Evolutionary conservation across 2,329 filamentous ascomycete genomes (phyloP).

Genomic region (Botrytis deweyae): DNA sequence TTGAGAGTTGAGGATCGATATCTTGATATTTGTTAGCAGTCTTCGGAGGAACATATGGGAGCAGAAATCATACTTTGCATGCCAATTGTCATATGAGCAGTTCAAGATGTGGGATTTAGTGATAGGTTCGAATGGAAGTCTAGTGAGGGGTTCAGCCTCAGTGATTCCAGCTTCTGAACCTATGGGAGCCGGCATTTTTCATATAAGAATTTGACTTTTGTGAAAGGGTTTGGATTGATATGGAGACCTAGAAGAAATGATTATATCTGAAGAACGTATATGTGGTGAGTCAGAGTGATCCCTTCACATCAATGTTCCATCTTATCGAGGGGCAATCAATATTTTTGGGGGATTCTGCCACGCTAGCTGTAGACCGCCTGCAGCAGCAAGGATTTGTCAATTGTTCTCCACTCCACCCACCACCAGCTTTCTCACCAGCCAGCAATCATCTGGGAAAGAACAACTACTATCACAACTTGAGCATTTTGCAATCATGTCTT

Average conservation of each 20-base stretch:
- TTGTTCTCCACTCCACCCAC: conserved; percentile 3
- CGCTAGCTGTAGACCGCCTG: conserved; percentile 27
- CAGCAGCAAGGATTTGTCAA: conserved; percentile 1
- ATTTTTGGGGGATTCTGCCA: conserved; percentile 24
- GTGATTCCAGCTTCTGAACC: conserved; percentile 18
- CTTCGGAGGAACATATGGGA: not conserved
- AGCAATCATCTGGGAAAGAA: not conserved
- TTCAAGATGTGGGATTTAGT: conserved; percentile 85
- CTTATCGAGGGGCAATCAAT: conserved; percentile 20
- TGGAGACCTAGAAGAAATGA: too few species aligned
- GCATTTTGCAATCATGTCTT: conserved; percentile 65
- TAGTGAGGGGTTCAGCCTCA: conserved; percentile 34
- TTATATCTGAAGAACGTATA: not conserved
- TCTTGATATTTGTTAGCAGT: conserved; percentile 43
- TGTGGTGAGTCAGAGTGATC: conserved; percentile 1
- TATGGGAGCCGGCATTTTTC: conserved; percentile 35
- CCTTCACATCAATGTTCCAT: conserved; percentile 1
- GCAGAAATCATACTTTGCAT: conserved; percentile 58
- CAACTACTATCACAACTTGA: not conserved
- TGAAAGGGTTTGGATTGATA: not conserved
- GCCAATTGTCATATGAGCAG: conserved; percentile 93
- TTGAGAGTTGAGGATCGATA: conserved; percentile 82
- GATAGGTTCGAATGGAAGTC: conserved; percentile 75
- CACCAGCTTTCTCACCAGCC: not conserved
- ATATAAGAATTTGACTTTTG: not conserved